phyloP scores from a whole-genome alignment of 23 red algal species.

The Gracilaria caudata region DNA sequence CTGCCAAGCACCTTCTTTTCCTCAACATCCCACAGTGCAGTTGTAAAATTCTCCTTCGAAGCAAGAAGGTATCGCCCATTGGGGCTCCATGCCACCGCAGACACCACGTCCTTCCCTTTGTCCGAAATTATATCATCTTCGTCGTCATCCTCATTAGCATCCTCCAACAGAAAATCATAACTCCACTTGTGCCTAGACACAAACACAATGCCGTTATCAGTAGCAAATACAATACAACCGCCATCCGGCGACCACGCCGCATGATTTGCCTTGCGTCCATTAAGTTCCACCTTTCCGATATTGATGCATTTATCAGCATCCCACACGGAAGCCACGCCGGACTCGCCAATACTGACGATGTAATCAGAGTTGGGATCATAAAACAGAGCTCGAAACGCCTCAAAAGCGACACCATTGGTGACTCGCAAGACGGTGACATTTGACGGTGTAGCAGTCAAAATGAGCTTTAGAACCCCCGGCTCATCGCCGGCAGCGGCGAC shows the following conservation, averaged over 20 bases:
- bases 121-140: slow-evolving; percentile 19
- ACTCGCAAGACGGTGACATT: slow-evolving; percentile 54
- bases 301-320: slow-evolving; percentile 45
- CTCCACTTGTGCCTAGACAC: slow-evolving; percentile 47
- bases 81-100: slow-evolving; percentile 51
- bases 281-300: slow-evolving; percentile 45
- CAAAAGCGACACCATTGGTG: slow-evolving; percentile 9
- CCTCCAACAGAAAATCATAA: slow-evolving; percentile 44
- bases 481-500: slow-evolving; percentile 76
- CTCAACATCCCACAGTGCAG: slow-evolving; percentile 51
- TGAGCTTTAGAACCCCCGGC: slow-evolving; percentile 75
- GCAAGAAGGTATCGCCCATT: slow-evolving; percentile 58
- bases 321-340: slow-evolving; percentile 58
- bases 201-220: slow-evolving; percentile 52
- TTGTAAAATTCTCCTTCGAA: slow-evolving; percentile 20
- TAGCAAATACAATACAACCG: slow-evolving; percentile 42
- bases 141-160: slow-evolving; percentile 38
- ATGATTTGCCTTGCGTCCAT: slow-evolving; percentile 38
- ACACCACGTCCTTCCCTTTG: slow-evolving; percentile 27
- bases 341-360: slow-evolving; percentile 63
- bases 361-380: slow-evolving; percentile 76
- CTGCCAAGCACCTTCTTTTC: slow-evolving; percentile 36
- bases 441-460: slow-evolving; percentile 65
- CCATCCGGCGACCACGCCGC: slow-evolving; percentile 69
- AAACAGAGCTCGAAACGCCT: slow-evolving; percentile 52